Evolutionary conservation across 208 protist genomes (phyloP), one percentile per base, ranked within the genome.

Genomic region (Endotrypanum monterogeii): DNA sequence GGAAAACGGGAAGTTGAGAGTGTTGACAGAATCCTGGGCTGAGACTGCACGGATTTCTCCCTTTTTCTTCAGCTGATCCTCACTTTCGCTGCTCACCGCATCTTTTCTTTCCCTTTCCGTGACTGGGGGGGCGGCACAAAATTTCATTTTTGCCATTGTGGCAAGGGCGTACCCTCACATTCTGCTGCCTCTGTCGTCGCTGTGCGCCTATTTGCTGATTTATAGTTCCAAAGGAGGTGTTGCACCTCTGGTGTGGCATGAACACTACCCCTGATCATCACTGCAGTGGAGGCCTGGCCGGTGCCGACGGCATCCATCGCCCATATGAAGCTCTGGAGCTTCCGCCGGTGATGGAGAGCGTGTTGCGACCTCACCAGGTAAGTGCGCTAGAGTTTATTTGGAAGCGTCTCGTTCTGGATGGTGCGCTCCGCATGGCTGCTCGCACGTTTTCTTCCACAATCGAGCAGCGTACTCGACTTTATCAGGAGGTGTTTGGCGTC

Each of bases 381-480:
- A 79, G 56, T 32, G 92, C 87, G 0, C 67, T 96, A 23, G 87
- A 95, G 74, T 94, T 95, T 70, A 35, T 93, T 39, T 96, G 92
- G 92, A 46, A 69, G 3, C 86, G 74, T 25, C 82, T 96, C 56
- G 84, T 96, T 30, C 84, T 93, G 32, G 79, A 93, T 14, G 92
- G 92, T 3, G 51, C 89, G 14, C 76, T 91, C 51, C 71, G 56
- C 30, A 76, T 89, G 32, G 82, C 88, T 25, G 78, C 78, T 8
- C 73, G 69, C 35, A 84, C 83, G 16, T 63, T 61, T 30, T 62
- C 50, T 2, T 73, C 78, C 23, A 86, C 90, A 9, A 73, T 90
- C 3, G 73, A 79, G 72, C 82, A 91, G 71, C 80, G 82, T 28
- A 84, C 81, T 9, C 76, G 68, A 46, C 70, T 93, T 52, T 84